These are phyloP conservation scores for Linaria vulgaris DNA, from an alignment of 257 asterid genomes.

Conservation along the genomic window DNA sequence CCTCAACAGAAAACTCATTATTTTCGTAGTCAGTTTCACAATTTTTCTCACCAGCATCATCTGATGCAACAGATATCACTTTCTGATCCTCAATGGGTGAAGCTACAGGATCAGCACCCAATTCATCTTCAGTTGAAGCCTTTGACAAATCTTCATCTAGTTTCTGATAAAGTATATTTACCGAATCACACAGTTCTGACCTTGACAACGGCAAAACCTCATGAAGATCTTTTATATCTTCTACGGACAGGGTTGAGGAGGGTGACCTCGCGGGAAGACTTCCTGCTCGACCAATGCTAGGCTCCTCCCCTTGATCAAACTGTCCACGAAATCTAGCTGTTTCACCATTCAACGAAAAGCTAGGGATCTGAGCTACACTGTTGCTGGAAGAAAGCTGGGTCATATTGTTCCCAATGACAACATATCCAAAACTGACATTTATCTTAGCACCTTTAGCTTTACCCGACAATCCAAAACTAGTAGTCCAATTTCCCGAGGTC, in stretches of 20 bases:
- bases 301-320: slow-evolving; percentile 36
- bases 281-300: slow-evolving; percentile 44
- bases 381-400: slow-evolving; percentile 27
- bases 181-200: slow-evolving; percentile 60
- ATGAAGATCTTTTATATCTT: slow-evolving; percentile 74
- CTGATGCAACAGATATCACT: slow-evolving; percentile 24
- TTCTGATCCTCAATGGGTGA: slow-evolving; percentile 33
- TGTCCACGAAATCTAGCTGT: slow-evolving; percentile 28
- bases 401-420: slow-evolving; percentile 45
- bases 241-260: slow-evolving; percentile 41
- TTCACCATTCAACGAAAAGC: slow-evolving; percentile 36
- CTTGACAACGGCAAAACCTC: slow-evolving; percentile 63
- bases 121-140: slow-evolving; percentile 35
- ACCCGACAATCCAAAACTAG: slow-evolving; percentile 85
- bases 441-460: slow-evolving; percentile 76
- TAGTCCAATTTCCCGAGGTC: slow-evolving; percentile 88
- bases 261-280: slow-evolving; percentile 62
- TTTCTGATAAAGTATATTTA: slow-evolving; percentile 62
- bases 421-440: slow-evolving; percentile 80
- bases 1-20: slow-evolving; percentile 38
- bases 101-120: slow-evolving; percentile 36
- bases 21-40: slow-evolving; percentile 40
- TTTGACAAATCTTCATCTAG: slow-evolving; percentile 55
- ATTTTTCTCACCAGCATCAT: slow-evolving; percentile 38
- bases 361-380: slow-evolving; percentile 33